phyloP scores from a whole-genome alignment of 2,329 filamentous ascomycete genomes.

The Colletotrichum neosansevieriae region DNA sequence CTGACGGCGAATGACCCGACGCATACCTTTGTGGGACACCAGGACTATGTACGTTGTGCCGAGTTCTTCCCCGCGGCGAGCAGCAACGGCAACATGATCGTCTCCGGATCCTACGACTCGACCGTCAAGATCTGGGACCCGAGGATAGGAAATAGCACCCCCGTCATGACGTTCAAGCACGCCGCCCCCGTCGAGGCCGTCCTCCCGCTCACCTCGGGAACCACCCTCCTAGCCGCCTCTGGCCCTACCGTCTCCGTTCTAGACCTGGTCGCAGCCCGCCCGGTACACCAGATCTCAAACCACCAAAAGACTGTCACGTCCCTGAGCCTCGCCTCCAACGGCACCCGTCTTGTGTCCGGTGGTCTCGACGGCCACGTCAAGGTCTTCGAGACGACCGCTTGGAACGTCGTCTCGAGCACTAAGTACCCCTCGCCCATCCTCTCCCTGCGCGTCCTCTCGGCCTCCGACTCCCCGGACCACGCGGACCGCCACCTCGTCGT shows the following conservation, averaged over 20 bases:
- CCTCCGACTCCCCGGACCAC: constrained; percentile 47
- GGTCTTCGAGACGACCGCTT: constrained; percentile 91
- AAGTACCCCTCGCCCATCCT: constrained; percentile 96
- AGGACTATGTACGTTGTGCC: constrained; percentile 91
- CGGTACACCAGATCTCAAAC: constrained; percentile 87
- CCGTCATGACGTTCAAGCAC: constrained; percentile 96
- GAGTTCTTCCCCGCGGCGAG: constrained; percentile 79
- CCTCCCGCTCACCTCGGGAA: constrained; percentile 87
- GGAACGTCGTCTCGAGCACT: constrained; percentile 95
- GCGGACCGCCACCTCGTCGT: constrained; percentile 91
- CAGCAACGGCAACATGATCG: constrained; percentile 77
- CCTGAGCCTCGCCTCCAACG: constrained; percentile 83
- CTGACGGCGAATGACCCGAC: constrained; percentile 82
- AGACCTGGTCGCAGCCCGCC: constrained; percentile 91
- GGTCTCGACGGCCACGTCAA: constrained; percentile 97
- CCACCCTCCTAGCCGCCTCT: constrained; percentile 85
- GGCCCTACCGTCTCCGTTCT: constrained; percentile 91
- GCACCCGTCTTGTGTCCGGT: constrained; percentile 85
- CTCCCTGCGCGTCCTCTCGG: constrained; percentile 78
- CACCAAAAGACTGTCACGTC: constrained; percentile 98
- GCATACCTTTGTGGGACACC: constrained; percentile 85
- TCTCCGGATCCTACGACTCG: constrained; percentile 94
- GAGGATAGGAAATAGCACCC: constrained; percentile 68
- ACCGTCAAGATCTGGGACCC: constrained; percentile 96
- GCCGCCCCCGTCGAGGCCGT: constrained; percentile 89